Evolutionary conservation across 495 filamentous ascomycete species (phyloP).

Genomic region (Penicillium cosmopolitanum): DNA sequence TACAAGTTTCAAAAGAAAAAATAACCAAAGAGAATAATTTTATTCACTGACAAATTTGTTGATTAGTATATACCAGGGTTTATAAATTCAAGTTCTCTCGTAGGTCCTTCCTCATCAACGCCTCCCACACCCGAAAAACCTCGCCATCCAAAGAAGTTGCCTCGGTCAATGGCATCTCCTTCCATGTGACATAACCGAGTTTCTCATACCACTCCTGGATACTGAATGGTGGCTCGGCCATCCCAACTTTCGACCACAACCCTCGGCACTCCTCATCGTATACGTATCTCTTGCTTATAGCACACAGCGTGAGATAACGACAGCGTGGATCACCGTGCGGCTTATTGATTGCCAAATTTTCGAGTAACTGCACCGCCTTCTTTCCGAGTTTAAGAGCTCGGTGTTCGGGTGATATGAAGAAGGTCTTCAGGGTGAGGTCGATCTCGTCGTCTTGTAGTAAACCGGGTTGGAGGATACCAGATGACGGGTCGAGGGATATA

Average conservation of each 20-base stretch:
- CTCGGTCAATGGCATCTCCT: constrained; percentile 28
- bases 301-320: constrained; percentile 26
- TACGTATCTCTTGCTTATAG: constrained; percentile 31
- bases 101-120: constrained; percentile 31
- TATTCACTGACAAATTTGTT: no score
- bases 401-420: constrained; percentile 33
- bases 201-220: constrained; percentile 38
- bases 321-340: constrained; percentile 23
- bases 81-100: not conserved
- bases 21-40: no score
- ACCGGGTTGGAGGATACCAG: constrained; percentile 17
- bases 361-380: constrained; percentile 22
- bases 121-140: constrained; percentile 19
- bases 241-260: constrained; percentile 19
- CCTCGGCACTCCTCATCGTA: constrained; percentile 29
- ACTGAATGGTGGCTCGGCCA: constrained; percentile 22
- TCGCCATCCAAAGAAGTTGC: constrained; percentile 20
- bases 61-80: not conserved
- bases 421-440: constrained; percentile 21
- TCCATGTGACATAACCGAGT: constrained; percentile 35
- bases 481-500: constrained; percentile 30
- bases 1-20: no score
- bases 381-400: constrained; percentile 20
- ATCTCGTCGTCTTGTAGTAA: constrained; percentile 21
- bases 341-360: constrained; percentile 16